These are phyloP conservation scores for Aureobasidium namibiae DNA, from an alignment of 2,329 filamentous ascomycete species.

Conservation along the genomic window DNA sequence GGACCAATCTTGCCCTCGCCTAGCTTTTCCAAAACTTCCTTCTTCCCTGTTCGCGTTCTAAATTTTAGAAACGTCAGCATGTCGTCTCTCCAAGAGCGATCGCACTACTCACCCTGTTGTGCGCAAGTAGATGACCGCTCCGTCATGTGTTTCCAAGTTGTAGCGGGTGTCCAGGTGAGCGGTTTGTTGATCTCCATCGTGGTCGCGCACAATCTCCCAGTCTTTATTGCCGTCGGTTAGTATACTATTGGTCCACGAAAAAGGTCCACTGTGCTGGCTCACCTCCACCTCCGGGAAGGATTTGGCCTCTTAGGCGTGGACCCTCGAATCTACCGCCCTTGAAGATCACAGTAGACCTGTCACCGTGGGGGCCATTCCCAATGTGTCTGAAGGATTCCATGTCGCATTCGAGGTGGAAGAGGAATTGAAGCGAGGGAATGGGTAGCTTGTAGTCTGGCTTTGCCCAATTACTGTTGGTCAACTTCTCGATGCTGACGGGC, in stretches of 20 bases:
- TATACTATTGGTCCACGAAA: background rate
- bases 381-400: slow-evolving; percentile 20
- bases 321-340: slow-evolving; percentile 21
- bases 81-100: background rate
- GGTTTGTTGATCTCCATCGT: slow-evolving; percentile 21
- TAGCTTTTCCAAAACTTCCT: slow-evolving; percentile 19
- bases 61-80: background rate
- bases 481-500: slow-evolving; percentile 8
- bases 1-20: slow-evolving; percentile 19
- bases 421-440: slow-evolving; percentile 17
- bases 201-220: slow-evolving; percentile 20
- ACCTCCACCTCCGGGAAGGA: slow-evolving; percentile 20
- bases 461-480: slow-evolving; percentile 21
- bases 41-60: slow-evolving; percentile 20
- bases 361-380: slow-evolving; percentile 17
- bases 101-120: slow-evolving; percentile 18
- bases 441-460: slow-evolving; percentile 19
- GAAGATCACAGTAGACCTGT: slow-evolving; percentile 21
- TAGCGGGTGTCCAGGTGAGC: slow-evolving; percentile 23
- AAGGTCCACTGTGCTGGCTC: slow-evolving; percentile 1
- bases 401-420: slow-evolving; percentile 21
- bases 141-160: slow-evolving; percentile 23
- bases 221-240: slow-evolving; percentile 12
- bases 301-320: slow-evolving; percentile 17
- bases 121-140: slow-evolving; percentile 21